Evolutionary conservation across 495 filamentous ascomycete species (phyloP), one percentile per base, ranked within the genome.

Genomic region (Bryoglossum gracile): DNA sequence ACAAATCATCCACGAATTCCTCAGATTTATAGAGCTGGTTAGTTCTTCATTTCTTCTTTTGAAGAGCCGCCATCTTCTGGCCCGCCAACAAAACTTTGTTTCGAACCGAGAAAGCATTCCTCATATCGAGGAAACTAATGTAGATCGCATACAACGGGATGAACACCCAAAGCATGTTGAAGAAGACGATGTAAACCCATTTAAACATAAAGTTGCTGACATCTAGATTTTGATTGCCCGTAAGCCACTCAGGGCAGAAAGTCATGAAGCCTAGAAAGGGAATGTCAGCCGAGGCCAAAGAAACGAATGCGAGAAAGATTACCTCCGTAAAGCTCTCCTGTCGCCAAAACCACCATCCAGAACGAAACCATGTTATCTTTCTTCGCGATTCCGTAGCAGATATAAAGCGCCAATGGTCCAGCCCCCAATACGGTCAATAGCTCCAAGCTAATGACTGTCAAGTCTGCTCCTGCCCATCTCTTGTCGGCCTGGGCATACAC

Each of bases 221-320:
- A 55, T 90, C 82, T 56, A 97, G 72, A 64, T 87, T 87, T 50
- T 77, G 63, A 49, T 73, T 86, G 1, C 81, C 85, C 3, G 75
- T 83, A 46, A 97, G 65, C 90, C 89, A 97, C 69, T 97, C 91
- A 11, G 91, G 91, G 55, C 78, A 83, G 67, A 97, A 97, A 0
- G 91, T 97, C 86, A 97, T 96, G 62, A 84, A 95, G 10, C 85
- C 83, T 81, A 37, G 16, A 16, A 14, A 37, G 16, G 34, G 34
- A 14, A 37, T 8, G 37, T 18, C 4, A 45, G 35, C 11, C 25
- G 35, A 8, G 2, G 5, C 0, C 3, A 46, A 43, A 6, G 10
- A 16, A 5, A 48, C n/a, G 49, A 33, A 22, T 17, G 25, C 19
- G 10, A 24, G 13, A 34, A 11, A 8, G 9, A 43, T 59, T 56